Base-by-base conservation (phyloP, 1,139 yeast genomes). In the Zygotorulaspora mrakii region DNA sequence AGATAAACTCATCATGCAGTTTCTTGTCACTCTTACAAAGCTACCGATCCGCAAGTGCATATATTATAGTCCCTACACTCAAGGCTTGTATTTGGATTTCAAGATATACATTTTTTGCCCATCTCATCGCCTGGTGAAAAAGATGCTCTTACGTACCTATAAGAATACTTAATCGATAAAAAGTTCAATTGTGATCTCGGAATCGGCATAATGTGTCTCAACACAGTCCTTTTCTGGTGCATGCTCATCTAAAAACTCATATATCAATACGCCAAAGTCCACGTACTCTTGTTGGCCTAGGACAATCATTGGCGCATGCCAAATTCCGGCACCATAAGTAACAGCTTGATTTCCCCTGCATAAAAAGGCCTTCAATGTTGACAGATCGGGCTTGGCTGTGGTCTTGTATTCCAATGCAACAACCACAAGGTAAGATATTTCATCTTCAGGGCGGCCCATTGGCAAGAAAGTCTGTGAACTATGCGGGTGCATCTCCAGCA, bases 241-340 rank as follows among this genome's bases (percentile, higher is more conserved):
- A 1, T 87, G 91, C 51, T 83, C 83, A 31, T 53, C 51, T 12
- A 42, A 33, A 2, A 45, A 36, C 54, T 88, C 96, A 55, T 83
- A 84, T 35, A 86, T 82, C 40, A 87, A 68, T 11, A 89, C 96
- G 2, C 87, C 89, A 67, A 88, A 89, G 55, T 88, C 95, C 18
- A 85, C 58, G 1, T 76, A 67, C 8, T 73, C 70, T 16, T 35
- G 42, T 7, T 62, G 57, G 30, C 74, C 73, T 30, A 69, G 45
- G 31, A 86, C 91, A 28, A 89, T 82, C 96, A 89, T 89, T 1
- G 97, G 97, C 0, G 96, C 95, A 60, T 89, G 97, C 88, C 88
- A 81, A 46, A 50, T 41, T 31, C 73, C 94, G 0, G 76, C 77
- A 0, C 87, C 95, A 59, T 89, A 89, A 0, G 96, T 89, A 3